A percentile compares a stretch with the other conserved stretches of the same genome.
Evolutionary conservation across 1,139 yeast genomes (phyloP).

Genomic region (Geotrichum aggregatum): DNA sequence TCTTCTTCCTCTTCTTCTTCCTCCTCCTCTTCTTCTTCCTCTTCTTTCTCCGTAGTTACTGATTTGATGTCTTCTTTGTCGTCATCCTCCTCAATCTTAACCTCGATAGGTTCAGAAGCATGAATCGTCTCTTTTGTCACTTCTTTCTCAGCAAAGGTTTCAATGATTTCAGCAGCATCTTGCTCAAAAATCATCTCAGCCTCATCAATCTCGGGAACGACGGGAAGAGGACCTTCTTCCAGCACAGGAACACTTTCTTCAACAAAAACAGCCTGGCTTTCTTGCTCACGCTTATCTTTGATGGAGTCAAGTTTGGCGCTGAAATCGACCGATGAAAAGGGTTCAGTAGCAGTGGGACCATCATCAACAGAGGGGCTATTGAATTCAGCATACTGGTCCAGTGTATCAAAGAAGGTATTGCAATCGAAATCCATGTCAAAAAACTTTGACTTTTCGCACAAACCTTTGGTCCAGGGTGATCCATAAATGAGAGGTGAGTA

Average conservation of each 20-base stretch:
- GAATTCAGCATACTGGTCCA: conserved; percentile 30
- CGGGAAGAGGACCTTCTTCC: not conserved
- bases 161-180: conserved; percentile 8
- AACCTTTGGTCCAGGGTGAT: conserved; percentile 67
- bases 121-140: conserved; percentile 34
- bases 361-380: not conserved
- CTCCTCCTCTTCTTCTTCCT: conserved; percentile 5
- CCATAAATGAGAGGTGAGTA: conserved; percentile 79
- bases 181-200: not conserved
- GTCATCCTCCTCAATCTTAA: conserved; percentile 13
- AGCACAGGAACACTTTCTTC: not conserved
- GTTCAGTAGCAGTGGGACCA: conserved; percentile 4
- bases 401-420: conserved; percentile 46
- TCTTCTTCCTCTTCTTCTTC: conserved; percentile 14
- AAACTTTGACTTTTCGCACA: conserved; percentile 61
- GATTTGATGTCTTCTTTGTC: not conserved
- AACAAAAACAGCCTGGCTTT: conserved; percentile 13
- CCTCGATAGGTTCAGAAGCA: conserved; percentile 26
- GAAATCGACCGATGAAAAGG: not conserved
- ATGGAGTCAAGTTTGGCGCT: conserved; percentile 11
- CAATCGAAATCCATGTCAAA: conserved; percentile 81
- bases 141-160: conserved; percentile 21
- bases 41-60: not conserved
- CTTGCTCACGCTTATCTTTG: conserved; percentile 1
- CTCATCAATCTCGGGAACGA: not conserved